Conservation (phyloP, 306 rosid genomes). For the Glycine latifolia region DNA sequence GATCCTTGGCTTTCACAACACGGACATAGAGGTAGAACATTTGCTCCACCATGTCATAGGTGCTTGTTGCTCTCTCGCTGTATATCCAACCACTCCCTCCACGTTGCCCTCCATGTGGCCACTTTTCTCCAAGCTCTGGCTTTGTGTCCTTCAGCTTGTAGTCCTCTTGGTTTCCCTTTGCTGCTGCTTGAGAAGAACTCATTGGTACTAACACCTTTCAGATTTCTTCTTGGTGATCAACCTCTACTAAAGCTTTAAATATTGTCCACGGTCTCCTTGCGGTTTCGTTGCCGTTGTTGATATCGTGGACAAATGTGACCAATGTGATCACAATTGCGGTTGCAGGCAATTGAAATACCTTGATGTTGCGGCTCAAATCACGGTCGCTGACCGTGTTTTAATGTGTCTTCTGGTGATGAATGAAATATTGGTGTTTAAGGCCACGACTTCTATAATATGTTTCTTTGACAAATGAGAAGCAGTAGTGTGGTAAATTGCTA, state of each 20-base stretch:
- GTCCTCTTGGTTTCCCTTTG: slow-evolving; percentile 59
- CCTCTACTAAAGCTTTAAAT: no score
- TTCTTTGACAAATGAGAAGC: not conserved
- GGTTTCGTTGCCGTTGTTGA: no score
- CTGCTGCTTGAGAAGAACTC: slow-evolving; percentile 51
- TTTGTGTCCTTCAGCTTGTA: slow-evolving; percentile 83
- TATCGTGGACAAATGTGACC: no score
- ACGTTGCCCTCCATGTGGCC: slow-evolving; percentile 87
- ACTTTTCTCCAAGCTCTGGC: slow-evolving; percentile 79
- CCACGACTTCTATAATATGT: not conserved
- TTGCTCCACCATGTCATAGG: slow-evolving; percentile 84
- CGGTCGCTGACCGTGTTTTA: no score
- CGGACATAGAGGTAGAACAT: slow-evolving; percentile 84
- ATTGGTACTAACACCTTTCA: slow-evolving; percentile 9
- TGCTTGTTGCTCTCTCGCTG: slow-evolving; percentile 82
- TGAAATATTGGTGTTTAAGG: not conserved
- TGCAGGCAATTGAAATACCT: no score
- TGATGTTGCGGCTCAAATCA: no score
- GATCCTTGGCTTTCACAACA: slow-evolving; percentile 79
- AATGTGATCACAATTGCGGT: no score
- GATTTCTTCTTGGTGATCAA: not conserved
- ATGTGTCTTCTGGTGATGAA: not conserved
- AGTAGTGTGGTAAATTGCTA: not conserved
- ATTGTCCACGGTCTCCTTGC: no score
- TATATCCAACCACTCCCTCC: slow-evolving; percentile 84